These are phyloP conservation scores for Ceratocystis alfenasii DNA, from an alignment of 2,329 filamentous ascomycete genomes.

Conservation along the genomic window DNA sequence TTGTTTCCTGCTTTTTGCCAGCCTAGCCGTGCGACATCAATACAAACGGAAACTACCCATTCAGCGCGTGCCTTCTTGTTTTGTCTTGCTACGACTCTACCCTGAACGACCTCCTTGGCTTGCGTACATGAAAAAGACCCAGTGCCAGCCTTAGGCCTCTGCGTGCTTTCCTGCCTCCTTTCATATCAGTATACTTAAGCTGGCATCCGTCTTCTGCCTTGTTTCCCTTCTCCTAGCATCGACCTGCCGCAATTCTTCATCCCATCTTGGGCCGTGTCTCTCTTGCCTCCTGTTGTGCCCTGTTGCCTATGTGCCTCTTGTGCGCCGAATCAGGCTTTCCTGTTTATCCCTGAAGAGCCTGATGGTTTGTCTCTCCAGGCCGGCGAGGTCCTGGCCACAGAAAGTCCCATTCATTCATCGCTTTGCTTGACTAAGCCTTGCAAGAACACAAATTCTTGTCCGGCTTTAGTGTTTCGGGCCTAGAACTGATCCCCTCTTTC, in stretches of 20 bases:
- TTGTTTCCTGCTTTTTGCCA: background rate
- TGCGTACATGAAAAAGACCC: background rate
- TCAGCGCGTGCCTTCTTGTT: background rate
- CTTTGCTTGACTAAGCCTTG: background rate
- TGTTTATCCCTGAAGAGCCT: no score
- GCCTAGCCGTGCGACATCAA: constrained; percentile 7
- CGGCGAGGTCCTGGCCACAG: background rate
- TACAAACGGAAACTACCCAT: background rate
- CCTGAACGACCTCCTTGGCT: background rate
- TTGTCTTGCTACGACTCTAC: background rate
- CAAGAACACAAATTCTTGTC: background rate
- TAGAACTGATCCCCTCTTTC: constrained; percentile 9
- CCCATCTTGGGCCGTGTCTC: background rate
- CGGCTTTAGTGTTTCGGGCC: constrained; percentile 2
- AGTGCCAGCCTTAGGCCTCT: background rate
- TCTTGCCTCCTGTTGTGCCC: background rate
- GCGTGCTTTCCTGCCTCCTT: background rate
- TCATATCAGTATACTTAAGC: background rate
- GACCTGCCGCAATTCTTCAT: background rate
- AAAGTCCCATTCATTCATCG: background rate
- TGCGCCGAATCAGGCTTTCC: background rate
- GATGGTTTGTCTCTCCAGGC: background rate
- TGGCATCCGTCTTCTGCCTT: background rate
- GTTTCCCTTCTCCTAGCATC: background rate
- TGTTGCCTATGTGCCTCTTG: background rate